Evolutionary conservation across 352 stramenopile genomes (phyloP).

Genomic region (Elongisporangium prolatum): DNA sequence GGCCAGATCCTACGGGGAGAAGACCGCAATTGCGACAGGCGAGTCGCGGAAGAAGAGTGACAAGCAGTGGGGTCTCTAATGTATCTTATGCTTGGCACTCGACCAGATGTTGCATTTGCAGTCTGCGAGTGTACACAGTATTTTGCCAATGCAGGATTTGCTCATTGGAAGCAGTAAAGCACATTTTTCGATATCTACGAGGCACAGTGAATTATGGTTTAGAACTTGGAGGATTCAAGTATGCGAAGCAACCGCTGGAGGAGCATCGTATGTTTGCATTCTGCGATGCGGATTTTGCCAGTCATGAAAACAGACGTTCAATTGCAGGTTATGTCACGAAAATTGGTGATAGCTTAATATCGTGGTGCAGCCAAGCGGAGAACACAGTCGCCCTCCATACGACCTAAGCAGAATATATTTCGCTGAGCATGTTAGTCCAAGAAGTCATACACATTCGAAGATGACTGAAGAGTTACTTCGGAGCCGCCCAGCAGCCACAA

Average conservation of each 20-base stretch:
- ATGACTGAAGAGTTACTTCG: too few relatives aligned
- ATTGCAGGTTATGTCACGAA: slow-evolving; percentile 13
- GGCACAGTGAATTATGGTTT: slow-evolving; percentile 7
- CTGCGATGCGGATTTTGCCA: slow-evolving; percentile 17
- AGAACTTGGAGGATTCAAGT: slow-evolving; percentile 2
- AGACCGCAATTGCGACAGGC: too few relatives aligned
- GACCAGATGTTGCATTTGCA: slow-evolving; percentile 10
- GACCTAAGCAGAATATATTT: slow-evolving; percentile 18
- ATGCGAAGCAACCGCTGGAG: slow-evolving; percentile 2
- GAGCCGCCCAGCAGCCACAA: slow-evolving; percentile 12
- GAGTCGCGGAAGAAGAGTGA: too few relatives aligned
- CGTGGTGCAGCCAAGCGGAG: slow-evolving; percentile 15
- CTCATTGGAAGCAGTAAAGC: slow-evolving; percentile 13
- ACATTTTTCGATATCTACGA: slow-evolving; percentile 6
- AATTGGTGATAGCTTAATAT: slow-evolving; percentile 13
- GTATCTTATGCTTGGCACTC: slow-evolving; percentile 14
- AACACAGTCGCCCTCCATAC: slow-evolving; percentile 17
- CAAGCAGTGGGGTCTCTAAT: slow-evolving; percentile 8
- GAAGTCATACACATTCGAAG: too few relatives aligned
- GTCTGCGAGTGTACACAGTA: slow-evolving; percentile 15
- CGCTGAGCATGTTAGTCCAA: too few relatives aligned
- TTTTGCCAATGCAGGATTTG: slow-evolving; percentile 10
- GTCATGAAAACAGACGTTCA: slow-evolving; percentile 15
- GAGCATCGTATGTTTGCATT: slow-evolving; percentile 5
- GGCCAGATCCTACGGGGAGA: too few relatives aligned